A percentile compares a stretch with the other conserved stretches of the same genome.
phyloP scores from a whole-genome alignment of 1,284 basidiomycete genomes.

The Laetiporus sulphureus region DNA sequence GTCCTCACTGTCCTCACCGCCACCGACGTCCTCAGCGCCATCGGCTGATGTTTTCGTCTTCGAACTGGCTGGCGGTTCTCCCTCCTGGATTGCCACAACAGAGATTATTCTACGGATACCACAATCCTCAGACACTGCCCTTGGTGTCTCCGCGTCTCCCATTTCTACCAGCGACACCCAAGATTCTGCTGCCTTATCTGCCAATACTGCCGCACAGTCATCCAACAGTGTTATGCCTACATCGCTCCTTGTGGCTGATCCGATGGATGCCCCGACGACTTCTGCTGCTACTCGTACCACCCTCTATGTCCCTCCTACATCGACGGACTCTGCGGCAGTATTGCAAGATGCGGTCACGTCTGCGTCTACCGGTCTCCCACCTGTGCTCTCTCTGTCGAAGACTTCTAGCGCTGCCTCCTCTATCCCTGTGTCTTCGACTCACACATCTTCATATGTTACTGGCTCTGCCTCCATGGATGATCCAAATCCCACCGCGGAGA shows the following conservation, averaged over 20 bases:
- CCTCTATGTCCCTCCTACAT: slow-evolving; percentile 1
- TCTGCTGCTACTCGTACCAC: background rate
- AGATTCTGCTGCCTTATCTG: too few relatives aligned
- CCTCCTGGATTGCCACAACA: background rate
- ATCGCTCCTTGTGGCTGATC: background rate
- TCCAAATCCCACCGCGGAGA: slow-evolving; percentile 10
- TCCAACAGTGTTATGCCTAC: background rate
- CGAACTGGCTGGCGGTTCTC: background rate
- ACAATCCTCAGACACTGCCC: too few relatives aligned
- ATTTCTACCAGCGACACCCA: too few relatives aligned
- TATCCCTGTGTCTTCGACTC: background rate
- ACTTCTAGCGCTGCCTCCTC: background rate
- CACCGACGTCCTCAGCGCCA: background rate
- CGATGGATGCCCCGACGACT: background rate
- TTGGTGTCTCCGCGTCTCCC: too few relatives aligned
- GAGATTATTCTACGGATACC: background rate
- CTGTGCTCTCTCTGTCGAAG: too few relatives aligned
- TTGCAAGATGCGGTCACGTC: background rate
- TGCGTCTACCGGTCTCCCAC: too few relatives aligned
- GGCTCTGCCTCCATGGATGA: slow-evolving; percentile 3
- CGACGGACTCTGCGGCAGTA: background rate
- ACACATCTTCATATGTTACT: too few relatives aligned
- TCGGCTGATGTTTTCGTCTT: background rate
- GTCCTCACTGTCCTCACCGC: background rate
- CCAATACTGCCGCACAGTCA: background rate